Conservation (phyloP, 139 green algal species). For the Mychonastes homosphaera region DNA sequence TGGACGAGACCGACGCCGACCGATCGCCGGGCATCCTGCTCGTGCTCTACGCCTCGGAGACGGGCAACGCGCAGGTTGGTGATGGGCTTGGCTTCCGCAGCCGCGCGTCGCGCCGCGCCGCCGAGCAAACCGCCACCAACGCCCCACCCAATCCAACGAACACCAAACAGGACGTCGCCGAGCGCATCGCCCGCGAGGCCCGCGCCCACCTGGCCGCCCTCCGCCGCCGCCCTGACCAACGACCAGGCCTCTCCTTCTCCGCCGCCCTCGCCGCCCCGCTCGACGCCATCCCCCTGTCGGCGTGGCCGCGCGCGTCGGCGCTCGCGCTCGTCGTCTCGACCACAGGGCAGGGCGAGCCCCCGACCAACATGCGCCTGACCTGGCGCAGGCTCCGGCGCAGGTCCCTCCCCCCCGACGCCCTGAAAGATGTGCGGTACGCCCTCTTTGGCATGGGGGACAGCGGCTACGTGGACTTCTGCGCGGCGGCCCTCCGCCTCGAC, state of each 20-base stretch:
- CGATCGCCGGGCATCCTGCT: no score
- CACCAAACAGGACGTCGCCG: conserved; percentile 71
- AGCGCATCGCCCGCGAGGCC: conserved; percentile 69
- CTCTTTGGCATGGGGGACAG: conserved; percentile 96
- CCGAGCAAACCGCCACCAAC: background rate
- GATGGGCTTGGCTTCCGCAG: background rate
- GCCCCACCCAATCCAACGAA: background rate
- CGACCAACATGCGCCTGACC: conserved; percentile 75
- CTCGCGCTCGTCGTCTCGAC: background rate
- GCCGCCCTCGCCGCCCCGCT: background rate
- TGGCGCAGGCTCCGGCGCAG: conserved; percentile 87
- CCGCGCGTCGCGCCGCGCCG: background rate
- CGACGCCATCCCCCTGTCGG: background rate
- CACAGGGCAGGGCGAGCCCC: conserved; percentile 63
- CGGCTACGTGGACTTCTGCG: conserved; percentile 87
- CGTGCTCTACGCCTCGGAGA: conserved; percentile 79
- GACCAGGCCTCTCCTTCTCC: conserved; percentile 44
- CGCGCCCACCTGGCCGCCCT: conserved; percentile 28
- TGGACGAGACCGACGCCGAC: background rate
- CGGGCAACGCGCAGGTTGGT: conserved; percentile 73
- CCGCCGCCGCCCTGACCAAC: conserved; percentile 60
- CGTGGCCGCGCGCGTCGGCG: background rate
- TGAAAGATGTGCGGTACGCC: conserved; percentile 42
- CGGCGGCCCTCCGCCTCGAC: conserved; percentile 89
- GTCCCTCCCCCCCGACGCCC: conserved; percentile 50